These are phyloP conservation scores for Didymosphaeria variabile DNA, from an alignment of 2,329 filamentous ascomycete genomes.

Conservation along the genomic window DNA sequence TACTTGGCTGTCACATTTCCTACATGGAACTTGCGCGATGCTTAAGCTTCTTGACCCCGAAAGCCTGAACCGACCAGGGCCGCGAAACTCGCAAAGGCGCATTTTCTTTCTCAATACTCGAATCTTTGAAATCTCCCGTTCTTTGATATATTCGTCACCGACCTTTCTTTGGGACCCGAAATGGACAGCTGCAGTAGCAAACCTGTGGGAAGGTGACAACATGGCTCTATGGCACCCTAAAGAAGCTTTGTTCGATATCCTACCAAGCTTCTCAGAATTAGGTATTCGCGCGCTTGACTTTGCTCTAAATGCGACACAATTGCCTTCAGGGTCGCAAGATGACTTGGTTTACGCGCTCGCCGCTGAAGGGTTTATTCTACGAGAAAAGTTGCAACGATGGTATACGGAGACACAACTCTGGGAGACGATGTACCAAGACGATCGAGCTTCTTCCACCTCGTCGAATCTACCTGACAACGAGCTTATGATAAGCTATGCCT, in stretches of 20 bases:
- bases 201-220: conserved; percentile 27
- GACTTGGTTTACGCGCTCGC: conserved; percentile 21
- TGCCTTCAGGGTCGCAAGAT: conserved; percentile 1
- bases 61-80: conserved; percentile 15
- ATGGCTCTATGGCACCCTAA: conserved; percentile 32
- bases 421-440: conserved; percentile 14
- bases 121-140: conserved; percentile 39
- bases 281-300: conserved; percentile 27
- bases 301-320: conserved; percentile 9
- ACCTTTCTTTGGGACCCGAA: conserved; percentile 31
- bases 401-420: conserved; percentile 21
- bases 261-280: conserved; percentile 33
- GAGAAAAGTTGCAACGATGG: conserved; percentile 29
- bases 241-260: conserved; percentile 37
- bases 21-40: conserved; percentile 38
- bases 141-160: conserved; percentile 35
- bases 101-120: conserved; percentile 37
- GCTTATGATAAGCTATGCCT: conserved; percentile 24
- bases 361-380: conserved; percentile 30
- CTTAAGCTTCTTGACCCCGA: conserved; percentile 31
- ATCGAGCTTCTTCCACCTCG: background rate
- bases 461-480: conserved; percentile 20
- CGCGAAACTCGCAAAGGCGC: conserved; percentile 20
- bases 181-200: conserved; percentile 29
- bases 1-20: conserved; percentile 40